A percentile compares a stretch with the other conserved stretches of the same genome.
Conservation (phyloP, 2,329 filamentous ascomycete species). For the Arthrobotrys sphaeroides region DNA sequence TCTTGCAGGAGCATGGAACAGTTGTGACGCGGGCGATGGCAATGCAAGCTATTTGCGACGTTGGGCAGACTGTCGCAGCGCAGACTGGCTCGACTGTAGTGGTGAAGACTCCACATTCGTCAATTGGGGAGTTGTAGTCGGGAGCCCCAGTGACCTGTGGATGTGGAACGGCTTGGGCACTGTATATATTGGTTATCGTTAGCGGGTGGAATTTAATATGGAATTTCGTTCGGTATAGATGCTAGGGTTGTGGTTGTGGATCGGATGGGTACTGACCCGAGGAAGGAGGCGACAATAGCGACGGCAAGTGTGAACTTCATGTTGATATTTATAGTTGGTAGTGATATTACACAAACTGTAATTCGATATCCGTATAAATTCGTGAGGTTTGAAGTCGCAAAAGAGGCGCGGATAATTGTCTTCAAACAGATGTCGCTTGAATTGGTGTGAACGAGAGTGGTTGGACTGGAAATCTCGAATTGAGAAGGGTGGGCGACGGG, state of each 20-base stretch:
- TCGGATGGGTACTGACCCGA: constrained; percentile 14
- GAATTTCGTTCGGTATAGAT: too few relatives aligned
- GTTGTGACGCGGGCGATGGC: constrained; percentile 26
- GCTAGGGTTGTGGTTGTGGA: too few relatives aligned
- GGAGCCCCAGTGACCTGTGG: constrained; percentile 33
- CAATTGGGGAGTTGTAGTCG: not conserved
- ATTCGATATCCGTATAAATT: not conserved
- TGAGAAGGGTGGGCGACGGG: not conserved
- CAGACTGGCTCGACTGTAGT: constrained; percentile 25
- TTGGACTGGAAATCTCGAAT: not conserved
- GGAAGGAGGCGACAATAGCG: constrained; percentile 27
- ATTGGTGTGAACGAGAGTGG: not conserved
- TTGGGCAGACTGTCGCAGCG: constrained; percentile 18
- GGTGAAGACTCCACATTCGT: constrained; percentile 16
- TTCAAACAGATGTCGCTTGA: not conserved
- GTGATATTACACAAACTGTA: not conserved
- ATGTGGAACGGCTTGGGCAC: constrained; percentile 39
- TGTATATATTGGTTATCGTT: not conserved
- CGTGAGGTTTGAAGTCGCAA: not conserved
- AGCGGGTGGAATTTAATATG: too few relatives aligned
- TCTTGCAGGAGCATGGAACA: constrained; percentile 40
- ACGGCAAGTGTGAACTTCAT: constrained; percentile 51
- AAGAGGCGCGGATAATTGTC: not conserved
- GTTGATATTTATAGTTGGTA: constrained; percentile 9
- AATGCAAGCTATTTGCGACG: constrained; percentile 21